Percentiles rank a stretch among this genome's conserved stretches.
phyloP scores from a whole-genome alignment of 805 yeast species.

The Candida broadrunensis region DNA sequence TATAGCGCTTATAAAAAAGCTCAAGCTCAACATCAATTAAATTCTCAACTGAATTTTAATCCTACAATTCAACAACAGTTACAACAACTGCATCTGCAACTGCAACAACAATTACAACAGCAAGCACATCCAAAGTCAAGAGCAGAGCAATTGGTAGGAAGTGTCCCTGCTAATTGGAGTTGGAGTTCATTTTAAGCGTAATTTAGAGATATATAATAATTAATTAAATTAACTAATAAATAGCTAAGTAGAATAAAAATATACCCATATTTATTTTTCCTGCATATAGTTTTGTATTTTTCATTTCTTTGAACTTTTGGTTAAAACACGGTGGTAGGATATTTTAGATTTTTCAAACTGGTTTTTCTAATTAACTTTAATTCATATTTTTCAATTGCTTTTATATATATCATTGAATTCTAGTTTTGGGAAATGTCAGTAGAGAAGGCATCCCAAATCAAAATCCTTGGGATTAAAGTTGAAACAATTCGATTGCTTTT shows the following conservation, averaged over 20 bases:
- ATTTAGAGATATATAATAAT: not conserved
- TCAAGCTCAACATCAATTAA: not conserved
- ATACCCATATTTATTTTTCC: not conserved
- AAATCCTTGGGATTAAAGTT: constrained; percentile 28
- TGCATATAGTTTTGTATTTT: not conserved
- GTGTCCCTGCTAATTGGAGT: constrained; percentile 73
- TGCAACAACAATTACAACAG: not conserved
- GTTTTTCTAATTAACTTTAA: too few species aligned
- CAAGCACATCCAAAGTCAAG: constrained; percentile 12
- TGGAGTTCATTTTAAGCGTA: constrained; percentile 67
- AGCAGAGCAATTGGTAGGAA: constrained; percentile 40
- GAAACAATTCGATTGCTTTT: constrained; percentile 46
- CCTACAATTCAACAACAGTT: not conserved
- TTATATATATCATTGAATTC: too few species aligned
- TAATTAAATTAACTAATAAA: not conserved
- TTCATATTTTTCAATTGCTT: too few species aligned
- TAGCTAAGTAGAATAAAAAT: not conserved
- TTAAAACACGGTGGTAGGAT: not conserved
- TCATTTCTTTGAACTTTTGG: not conserved
- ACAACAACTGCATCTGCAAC: constrained; percentile 1
- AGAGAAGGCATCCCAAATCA: constrained; percentile 18
- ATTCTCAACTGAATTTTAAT: not conserved
- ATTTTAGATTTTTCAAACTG: not conserved
- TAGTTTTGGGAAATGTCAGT: constrained; percentile 2
- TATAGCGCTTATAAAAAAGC: not conserved